Evolutionary conservation across 805 yeast genomes (phyloP), one percentile per base, ranked within the genome.

Genomic region (Debaryomyces hansenii): DNA sequence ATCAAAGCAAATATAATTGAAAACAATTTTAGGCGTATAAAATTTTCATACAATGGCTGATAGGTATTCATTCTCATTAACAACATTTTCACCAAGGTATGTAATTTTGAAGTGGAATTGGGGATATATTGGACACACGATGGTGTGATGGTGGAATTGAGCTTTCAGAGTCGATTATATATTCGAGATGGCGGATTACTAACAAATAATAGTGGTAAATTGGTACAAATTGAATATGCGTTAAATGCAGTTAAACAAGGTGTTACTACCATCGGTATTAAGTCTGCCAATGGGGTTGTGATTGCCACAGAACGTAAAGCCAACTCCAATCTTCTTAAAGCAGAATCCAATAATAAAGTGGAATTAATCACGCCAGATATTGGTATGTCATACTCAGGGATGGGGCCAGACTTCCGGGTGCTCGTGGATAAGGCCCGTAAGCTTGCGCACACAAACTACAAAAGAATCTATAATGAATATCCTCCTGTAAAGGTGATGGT

Each of bases 361-460:
- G 85, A 88, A 41, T 69, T 80, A 50, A 80, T 94, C 59, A 90
- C 99, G 4, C 98, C 99, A 32, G 90, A 94, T 64, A 87, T 92
- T 57, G 99, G 97, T 47, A 90, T 94, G 79, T 91, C 96, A 4
- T 94, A 94, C 69, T 79, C 96, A 5, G 99, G 99, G 15, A 91
- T 94, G 98, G 98, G 98, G 20, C 99, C 99, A 18, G 99, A 94
- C 67, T 94, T 87, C 74, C 80, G 99, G 54, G 96, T 94, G 12
- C 78, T 94, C 29, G 90, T 91, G 42, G 98, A 94, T 70, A 87
- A 87, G 66, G 90, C 98, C 9, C 83, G 99, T 59, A 91, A 90
- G 67, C 84, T 87, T 49, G 88, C 97, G 37, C 98, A 94, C 66
- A 84, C 97, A 18, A 81, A 86, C 61, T 94, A 94, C 70, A 91